Conservation (phyloP, 176 grass and related monocot species). For the Puya raimondii region DNA sequence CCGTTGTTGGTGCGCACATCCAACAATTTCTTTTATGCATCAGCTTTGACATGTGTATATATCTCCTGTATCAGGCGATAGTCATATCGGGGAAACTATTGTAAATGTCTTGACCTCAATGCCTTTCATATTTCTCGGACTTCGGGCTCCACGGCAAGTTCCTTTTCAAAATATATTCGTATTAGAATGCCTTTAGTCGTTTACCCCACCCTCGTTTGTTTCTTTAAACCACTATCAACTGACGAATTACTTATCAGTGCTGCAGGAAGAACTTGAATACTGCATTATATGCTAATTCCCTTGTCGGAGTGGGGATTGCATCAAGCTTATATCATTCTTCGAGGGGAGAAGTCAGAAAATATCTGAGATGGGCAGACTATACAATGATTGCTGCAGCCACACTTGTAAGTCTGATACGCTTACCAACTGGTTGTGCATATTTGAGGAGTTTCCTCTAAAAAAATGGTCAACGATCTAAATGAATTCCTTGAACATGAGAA, state of each 20-base stretch:
- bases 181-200: background rate
- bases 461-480: too few relatives aligned
- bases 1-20: background rate
- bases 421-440: background rate
- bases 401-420: conserved; percentile 44
- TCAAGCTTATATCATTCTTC: conserved; percentile 88
- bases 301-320: conserved; percentile 93
- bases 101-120: conserved; percentile 90
- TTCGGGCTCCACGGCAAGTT: conserved; percentile 64
- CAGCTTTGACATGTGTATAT: conserved; percentile 1
- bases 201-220: background rate
- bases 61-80: conserved; percentile 53
- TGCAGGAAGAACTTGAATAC: conserved; percentile 81
- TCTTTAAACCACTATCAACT: conserved; percentile 25
- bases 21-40: background rate
- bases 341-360: conserved; percentile 68
- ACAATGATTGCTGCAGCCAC: conserved; percentile 92
- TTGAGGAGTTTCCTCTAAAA: background rate
- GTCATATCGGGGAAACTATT: conserved; percentile 65
- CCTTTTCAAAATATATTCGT: background rate
- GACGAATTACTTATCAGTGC: conserved; percentile 40
- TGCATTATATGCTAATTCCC: conserved; percentile 73
- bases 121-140: conserved; percentile 79
- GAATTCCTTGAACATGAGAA: too few relatives aligned
- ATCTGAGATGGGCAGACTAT: conserved; percentile 88